Evolutionary conservation across 163 green algal species (phyloP).

Genomic region (Prototheca cutis): DNA sequence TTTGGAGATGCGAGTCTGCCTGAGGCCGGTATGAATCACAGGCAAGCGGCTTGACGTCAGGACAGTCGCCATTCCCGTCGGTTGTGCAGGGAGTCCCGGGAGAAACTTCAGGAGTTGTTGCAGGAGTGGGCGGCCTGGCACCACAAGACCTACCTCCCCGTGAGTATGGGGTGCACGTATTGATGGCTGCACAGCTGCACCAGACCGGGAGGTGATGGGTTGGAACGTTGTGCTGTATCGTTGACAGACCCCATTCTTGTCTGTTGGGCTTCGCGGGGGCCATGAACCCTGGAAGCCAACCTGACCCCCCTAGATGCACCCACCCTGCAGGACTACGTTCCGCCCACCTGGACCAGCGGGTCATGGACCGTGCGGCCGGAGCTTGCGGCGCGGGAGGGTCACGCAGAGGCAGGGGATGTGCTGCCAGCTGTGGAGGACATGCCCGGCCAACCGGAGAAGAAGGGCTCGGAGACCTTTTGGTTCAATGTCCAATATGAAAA

Average conservation of each 20-base stretch:
- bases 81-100: slow-evolving; percentile 9
- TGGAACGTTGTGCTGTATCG: not conserved
- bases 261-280: no score
- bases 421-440: slow-evolving; percentile 9
- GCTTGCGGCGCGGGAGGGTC: not conserved
- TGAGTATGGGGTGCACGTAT: not conserved
- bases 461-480: slow-evolving; percentile 4
- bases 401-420: not conserved
- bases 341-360: not conserved
- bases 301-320: no score
- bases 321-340: not conserved
- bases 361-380: not conserved
- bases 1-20: not conserved
- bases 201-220: no score
- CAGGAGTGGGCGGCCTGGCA: slow-evolving; percentile 16
- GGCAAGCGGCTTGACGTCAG: no score
- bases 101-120: slow-evolving; percentile 9
- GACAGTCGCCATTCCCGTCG: no score
- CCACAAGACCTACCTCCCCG: not conserved
- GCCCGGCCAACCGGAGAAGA: not conserved
- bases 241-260: not conserved
- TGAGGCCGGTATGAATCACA: no score
- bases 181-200: not conserved
- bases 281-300: no score
- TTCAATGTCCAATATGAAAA: slow-evolving; percentile 14